These are phyloP conservation scores for Micromonas pusilla DNA, from an alignment of 139 green algal species.

Conservation along the genomic window DNA sequence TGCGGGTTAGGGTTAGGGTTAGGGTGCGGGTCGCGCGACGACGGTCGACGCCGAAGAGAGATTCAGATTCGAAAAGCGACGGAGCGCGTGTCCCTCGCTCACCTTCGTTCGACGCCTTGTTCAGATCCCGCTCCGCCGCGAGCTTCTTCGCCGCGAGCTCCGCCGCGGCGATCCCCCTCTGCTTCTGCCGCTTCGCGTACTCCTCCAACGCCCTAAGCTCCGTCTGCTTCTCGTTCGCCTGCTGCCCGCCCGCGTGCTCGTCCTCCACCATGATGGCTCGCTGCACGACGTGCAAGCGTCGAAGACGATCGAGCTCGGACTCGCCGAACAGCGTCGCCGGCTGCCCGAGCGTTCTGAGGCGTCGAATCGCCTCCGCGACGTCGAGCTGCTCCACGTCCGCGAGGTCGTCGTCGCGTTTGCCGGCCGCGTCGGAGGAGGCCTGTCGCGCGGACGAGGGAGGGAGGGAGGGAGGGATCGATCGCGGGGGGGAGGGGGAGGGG, in stretches of 20 bases:
- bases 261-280: constrained; percentile 10
- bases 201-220: constrained; percentile 27
- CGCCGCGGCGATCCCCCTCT: constrained; percentile 10
- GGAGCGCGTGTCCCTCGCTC: too few relatives aligned
- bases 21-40: too few relatives aligned
- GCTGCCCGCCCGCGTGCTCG: constrained; percentile 7
- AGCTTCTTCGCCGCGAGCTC: constrained; percentile 14
- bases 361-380: constrained; percentile 63
- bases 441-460: not conserved
- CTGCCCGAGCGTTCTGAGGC: constrained; percentile 73
- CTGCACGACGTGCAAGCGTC: constrained; percentile 4
- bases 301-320: constrained; percentile 6
- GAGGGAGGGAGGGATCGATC: not conserved
- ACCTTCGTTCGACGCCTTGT: constrained; percentile 11
- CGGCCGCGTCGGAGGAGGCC: not conserved
- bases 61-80: too few relatives aligned
- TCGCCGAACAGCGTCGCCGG: constrained; percentile 91
- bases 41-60: too few relatives aligned
- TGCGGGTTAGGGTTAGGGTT: too few relatives aligned
- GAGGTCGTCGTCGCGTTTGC: not conserved
- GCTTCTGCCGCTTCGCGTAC: constrained; percentile 20
- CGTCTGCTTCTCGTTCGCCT: constrained; percentile 40
- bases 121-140: too few relatives aligned
- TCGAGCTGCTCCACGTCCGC: not conserved
- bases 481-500: constrained; percentile 1